Conservation (phyloP, 257 asterid genomes). For the Solanum clarkiae region DNA sequence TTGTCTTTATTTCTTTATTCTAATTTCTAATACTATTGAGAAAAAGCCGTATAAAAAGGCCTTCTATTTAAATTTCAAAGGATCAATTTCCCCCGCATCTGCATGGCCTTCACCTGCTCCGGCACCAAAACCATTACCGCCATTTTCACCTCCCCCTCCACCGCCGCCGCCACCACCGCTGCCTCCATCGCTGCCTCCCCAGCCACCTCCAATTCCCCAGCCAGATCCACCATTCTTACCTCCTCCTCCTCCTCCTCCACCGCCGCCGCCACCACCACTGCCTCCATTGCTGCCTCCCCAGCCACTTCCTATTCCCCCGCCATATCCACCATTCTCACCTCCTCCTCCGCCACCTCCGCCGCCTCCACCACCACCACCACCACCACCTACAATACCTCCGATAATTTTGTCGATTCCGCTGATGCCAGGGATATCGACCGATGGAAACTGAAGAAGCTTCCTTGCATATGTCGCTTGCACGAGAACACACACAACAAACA, state of each 20-base stretch:
- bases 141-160: not conserved
- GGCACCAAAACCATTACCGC: not conserved
- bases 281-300: not conserved
- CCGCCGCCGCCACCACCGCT: not conserved
- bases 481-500: not conserved
- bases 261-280: not conserved
- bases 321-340: not conserved
- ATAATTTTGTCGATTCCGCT: not conserved
- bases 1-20: not conserved
- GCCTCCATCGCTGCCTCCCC: not conserved
- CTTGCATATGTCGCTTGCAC: not conserved
- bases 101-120: not conserved
- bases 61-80: not conserved
- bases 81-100: not conserved
- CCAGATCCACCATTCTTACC: not conserved
- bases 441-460: not conserved
- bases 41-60: not conserved
- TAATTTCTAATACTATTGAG: not conserved
- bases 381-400: not conserved
- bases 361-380: not conserved
- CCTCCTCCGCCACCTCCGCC: not conserved
- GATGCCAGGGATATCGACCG: not conserved
- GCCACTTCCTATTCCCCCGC: not conserved
- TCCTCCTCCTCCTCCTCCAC: not conserved
- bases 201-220: not conserved